Conservation (phyloP, 164 flowering plant species). For the Sedum album region DNA sequence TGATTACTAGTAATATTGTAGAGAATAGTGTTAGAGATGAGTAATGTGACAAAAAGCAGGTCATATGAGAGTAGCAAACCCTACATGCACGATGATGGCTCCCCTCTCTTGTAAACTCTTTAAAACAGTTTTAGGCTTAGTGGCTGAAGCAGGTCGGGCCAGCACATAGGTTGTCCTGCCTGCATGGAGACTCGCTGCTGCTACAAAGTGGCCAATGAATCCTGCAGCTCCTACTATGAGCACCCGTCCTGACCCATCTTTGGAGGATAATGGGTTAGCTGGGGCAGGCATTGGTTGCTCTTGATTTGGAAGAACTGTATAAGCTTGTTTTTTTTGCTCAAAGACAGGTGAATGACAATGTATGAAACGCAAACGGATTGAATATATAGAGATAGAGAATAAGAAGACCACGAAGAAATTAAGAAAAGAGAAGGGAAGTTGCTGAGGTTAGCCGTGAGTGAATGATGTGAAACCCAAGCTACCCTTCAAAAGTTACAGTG, state of each 20-base stretch:
- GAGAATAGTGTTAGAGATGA: neutral
- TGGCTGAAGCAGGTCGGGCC: constrained; percentile 16
- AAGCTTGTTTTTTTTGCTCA: neutral
- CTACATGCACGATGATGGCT: constrained; percentile 35
- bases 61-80: neutral
- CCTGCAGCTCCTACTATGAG: constrained; percentile 51
- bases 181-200: constrained; percentile 38
- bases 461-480: neutral
- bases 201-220: constrained; percentile 50
- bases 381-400: neutral
- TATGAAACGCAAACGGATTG: neutral
- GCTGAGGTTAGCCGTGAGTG: neutral
- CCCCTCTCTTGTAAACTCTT: constrained; percentile 38
- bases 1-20: neutral
- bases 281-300: constrained; percentile 1
- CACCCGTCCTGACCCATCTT: constrained; percentile 14
- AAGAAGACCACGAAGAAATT: neutral
- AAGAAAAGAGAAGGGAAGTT: neutral
- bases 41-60: neutral
- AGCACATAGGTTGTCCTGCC: constrained; percentile 43
- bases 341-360: neutral
- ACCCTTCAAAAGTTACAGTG: neutral
- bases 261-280: neutral
- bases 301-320: neutral
- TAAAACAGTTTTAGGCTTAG: constrained; percentile 26